A percentile compares a stretch with the other conserved stretches of the same genome.
These are phyloP conservation scores for Ramichloridium luteum DNA, from an alignment of 2,329 filamentous ascomycete species.

Conservation along the genomic window DNA sequence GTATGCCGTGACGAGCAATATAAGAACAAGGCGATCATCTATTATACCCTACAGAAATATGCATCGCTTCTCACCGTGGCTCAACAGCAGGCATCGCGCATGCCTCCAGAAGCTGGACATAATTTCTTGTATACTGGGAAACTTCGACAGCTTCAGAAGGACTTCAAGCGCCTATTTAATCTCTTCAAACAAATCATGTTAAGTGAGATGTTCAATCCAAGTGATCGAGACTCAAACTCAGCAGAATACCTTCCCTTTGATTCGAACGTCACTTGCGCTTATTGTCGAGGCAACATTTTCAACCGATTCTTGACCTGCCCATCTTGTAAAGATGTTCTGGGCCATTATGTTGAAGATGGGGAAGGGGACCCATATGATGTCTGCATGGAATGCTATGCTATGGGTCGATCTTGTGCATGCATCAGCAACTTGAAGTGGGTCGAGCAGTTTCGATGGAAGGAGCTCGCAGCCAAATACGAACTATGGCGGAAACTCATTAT, in stretches of 20 bases:
- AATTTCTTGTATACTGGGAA: slow-evolving; percentile 32
- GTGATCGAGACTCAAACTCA: slow-evolving; percentile 47
- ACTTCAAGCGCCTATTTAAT: slow-evolving; percentile 69
- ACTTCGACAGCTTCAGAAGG: slow-evolving; percentile 60
- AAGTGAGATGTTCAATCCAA: slow-evolving; percentile 68
- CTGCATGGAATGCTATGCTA: slow-evolving; percentile 97
- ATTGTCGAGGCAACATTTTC: slow-evolving; percentile 92
- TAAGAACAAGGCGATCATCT: slow-evolving; percentile 94
- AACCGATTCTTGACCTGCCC: slow-evolving; percentile 92
- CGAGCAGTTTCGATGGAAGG: slow-evolving; percentile 81
- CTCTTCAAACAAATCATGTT: slow-evolving; percentile 70
- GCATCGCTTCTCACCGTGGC: slow-evolving; percentile 46
- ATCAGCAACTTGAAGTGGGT: slow-evolving; percentile 79
- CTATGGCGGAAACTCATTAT: slow-evolving; percentile 70
- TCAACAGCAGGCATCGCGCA: slow-evolving; percentile 34
- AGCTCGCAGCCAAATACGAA: slow-evolving; percentile 67
- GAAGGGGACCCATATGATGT: slow-evolving; percentile 85
- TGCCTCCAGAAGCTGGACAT: slow-evolving; percentile 22
- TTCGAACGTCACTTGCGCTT: slow-evolving; percentile 87
- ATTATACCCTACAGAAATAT: slow-evolving; percentile 76
- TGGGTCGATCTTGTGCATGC: slow-evolving; percentile 87
- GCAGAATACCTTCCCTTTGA: slow-evolving; percentile 73
- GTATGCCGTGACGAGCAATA: slow-evolving; percentile 97
- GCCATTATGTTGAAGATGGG: slow-evolving; percentile 40
- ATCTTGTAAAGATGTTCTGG: slow-evolving; percentile 57